These are phyloP conservation scores for Termitomyces bulborhizus DNA, from an alignment of 768 basidiomycete species.

Conservation along the genomic window DNA sequence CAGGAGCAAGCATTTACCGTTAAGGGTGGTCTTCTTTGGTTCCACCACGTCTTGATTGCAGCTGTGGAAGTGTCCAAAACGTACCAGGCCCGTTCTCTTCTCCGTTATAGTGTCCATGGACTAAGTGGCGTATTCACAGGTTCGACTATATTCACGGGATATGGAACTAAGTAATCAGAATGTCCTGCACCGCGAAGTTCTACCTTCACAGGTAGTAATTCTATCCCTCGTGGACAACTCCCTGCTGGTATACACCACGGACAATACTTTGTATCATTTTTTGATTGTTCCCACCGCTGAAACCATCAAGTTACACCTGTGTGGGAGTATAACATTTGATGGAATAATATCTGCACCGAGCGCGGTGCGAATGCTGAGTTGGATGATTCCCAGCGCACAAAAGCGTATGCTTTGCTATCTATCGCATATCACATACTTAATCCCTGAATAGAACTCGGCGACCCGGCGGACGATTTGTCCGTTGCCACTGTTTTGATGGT, in stretches of 20 bases:
- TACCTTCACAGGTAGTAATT: slow-evolving; percentile 75
- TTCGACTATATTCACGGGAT: slow-evolving; percentile 92
- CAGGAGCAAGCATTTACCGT: slow-evolving; percentile 89
- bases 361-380: slow-evolving; percentile 86
- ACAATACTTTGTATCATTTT: slow-evolving; percentile 92
- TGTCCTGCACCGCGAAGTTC: slow-evolving; percentile 72
- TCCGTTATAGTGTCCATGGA: not conserved
- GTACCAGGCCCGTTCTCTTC: slow-evolving; percentile 51
- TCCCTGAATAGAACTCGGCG: slow-evolving; percentile 70
- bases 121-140: slow-evolving; percentile 35
- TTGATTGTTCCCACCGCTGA: slow-evolving; percentile 81
- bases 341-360: slow-evolving; percentile 83
- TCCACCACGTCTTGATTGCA: slow-evolving; percentile 89
- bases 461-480: slow-evolving; percentile 87
- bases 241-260: slow-evolving; percentile 86
- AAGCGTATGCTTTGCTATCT: slow-evolving; percentile 58
- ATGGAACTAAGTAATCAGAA: slow-evolving; percentile 78
- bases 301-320: slow-evolving; percentile 79
- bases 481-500: slow-evolving; percentile 96
- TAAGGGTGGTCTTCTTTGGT: slow-evolving; percentile 92
- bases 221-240: slow-evolving; percentile 94
- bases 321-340: slow-evolving; percentile 91
- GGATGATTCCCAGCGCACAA: slow-evolving; percentile 93
- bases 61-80: slow-evolving; percentile 80
- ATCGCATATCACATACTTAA: not conserved